Conservation (phyloP, 352 stramenopile genomes). For the Phytophthora crassamura region DNA sequence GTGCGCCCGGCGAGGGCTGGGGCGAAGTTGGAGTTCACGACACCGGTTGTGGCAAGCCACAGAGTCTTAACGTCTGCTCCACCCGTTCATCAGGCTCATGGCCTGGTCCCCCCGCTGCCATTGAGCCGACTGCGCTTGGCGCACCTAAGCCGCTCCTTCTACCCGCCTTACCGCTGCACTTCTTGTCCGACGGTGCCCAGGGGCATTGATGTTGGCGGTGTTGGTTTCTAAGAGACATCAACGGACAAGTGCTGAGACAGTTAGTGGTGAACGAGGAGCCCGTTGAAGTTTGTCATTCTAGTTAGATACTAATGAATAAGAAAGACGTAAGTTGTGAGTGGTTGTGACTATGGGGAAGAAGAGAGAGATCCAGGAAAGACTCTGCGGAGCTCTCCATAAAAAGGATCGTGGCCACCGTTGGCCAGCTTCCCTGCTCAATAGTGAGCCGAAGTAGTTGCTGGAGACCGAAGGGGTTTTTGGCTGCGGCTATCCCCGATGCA, state of each 20-base stretch:
- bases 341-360: slow-evolving; percentile 5
- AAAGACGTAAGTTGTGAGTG: slow-evolving; percentile 1
- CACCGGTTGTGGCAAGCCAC: no score
- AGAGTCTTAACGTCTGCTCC: no score
- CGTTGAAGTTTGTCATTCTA: slow-evolving; percentile 1
- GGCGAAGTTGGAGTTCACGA: no score
- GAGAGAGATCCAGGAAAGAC: background rate
- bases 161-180: no score
- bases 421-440: background rate
- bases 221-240: slow-evolving; percentile 10
- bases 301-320: slow-evolving; percentile 4
- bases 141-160: no score
- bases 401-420: background rate
- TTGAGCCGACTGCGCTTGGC: no score
- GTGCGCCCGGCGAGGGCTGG: no score
- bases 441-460: slow-evolving; percentile 1
- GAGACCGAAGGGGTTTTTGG: background rate
- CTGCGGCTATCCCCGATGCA: slow-evolving; percentile 4
- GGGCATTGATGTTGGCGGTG: no score
- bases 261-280: background rate
- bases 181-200: no score
- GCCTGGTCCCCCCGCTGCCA: no score
- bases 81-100: no score
- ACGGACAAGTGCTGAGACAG: background rate
- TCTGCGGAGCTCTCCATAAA: background rate